These are phyloP conservation scores for Lachancea quebecensis DNA, from an alignment of 805 yeast genomes.

Conservation along the genomic window DNA sequence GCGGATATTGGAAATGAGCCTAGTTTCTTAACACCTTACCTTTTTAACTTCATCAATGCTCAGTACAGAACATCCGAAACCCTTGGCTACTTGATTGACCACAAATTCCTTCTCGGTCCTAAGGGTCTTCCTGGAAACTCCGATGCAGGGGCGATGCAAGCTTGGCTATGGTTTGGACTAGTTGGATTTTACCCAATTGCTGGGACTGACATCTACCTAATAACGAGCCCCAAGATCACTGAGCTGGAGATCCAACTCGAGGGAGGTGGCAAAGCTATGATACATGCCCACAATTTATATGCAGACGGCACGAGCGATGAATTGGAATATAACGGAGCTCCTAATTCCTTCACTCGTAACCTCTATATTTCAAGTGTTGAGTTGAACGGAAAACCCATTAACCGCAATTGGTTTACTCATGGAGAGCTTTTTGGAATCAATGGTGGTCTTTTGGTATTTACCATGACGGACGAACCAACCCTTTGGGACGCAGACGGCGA, in stretches of 20 bases:
- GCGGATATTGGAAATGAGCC: conserved; percentile 37
- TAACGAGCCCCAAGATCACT: conserved; percentile 29
- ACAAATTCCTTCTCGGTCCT: conserved; percentile 23
- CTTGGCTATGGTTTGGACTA: conserved; percentile 32
- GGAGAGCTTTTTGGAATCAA: conserved; percentile 24
- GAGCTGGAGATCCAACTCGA: conserved; percentile 22
- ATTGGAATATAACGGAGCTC: background rate
- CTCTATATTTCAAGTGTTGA: conserved; percentile 29
- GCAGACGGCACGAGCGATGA: background rate
- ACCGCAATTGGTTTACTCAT: conserved; percentile 32
- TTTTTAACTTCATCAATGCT: conserved; percentile 30
- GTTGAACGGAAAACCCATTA: conserved; percentile 26
- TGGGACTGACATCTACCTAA: conserved; percentile 32
- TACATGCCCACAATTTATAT: conserved; percentile 23
- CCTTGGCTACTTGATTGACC: conserved; percentile 26
- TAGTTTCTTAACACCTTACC: conserved; percentile 32
- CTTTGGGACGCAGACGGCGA: conserved; percentile 25
- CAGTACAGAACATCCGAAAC: conserved; percentile 29
- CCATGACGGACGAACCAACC: conserved; percentile 13
- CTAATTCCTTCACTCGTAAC: conserved; percentile 9
- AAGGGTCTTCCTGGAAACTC: conserved; percentile 35
- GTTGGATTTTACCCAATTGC: conserved; percentile 34
- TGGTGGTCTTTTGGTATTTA: conserved; percentile 23
- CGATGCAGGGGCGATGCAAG: conserved; percentile 36
- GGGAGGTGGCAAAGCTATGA: conserved; percentile 21